Evolutionary conservation across 2,329 filamentous ascomycete species (phyloP), one percentile per base, ranked within the genome.

Genomic region (Didymosphaeria variabile): DNA sequence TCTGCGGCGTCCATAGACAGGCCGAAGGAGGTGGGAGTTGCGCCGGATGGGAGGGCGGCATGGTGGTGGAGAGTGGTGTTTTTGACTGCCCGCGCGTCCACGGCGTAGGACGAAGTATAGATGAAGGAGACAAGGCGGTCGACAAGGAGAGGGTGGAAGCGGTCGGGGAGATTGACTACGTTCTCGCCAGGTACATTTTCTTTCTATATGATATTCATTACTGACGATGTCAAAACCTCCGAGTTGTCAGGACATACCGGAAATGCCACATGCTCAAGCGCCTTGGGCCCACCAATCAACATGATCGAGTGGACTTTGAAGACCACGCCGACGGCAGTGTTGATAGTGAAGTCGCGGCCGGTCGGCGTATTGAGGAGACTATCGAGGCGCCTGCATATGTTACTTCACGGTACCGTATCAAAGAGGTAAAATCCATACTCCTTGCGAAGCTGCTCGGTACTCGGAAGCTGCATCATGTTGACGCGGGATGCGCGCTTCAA

Each of bases 41-140:
- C 19, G 31, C 19, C 31, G 9, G n/a, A 3, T 2, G 55, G 55
- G 21, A 57, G 29, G 19, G 31, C n/a, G 19, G 31, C 55, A 34
- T 59, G 32, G 59, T 61, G 55, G 6, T 47, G 42, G 17, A 59
- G 55, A 36, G 57, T 57, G 23, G 31, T 51, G 45, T 49, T 52
- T 26, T 36, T 40, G 29, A 53, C 17, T 36, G 21, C 46, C 13
- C 2, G 55, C 26, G 46, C 10, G n/a, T 45, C 42, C 52, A 55
- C 34, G n/a, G 46, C 23, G 50, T 67, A 67, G 31, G 63, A 54
- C 2, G 56, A 59, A 6, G 57, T 66, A 50, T 67, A 67, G 19
- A 67, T 54, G 54, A 67, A 66, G 13, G 19, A 56, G 53, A 68
- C 62, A 29, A 66, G 21, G 5, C 59, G 57, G 53, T 65, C 60